Conservation (phyloP, 371 early-diverging fungal species). For the Mortierella sp. region DNA sequence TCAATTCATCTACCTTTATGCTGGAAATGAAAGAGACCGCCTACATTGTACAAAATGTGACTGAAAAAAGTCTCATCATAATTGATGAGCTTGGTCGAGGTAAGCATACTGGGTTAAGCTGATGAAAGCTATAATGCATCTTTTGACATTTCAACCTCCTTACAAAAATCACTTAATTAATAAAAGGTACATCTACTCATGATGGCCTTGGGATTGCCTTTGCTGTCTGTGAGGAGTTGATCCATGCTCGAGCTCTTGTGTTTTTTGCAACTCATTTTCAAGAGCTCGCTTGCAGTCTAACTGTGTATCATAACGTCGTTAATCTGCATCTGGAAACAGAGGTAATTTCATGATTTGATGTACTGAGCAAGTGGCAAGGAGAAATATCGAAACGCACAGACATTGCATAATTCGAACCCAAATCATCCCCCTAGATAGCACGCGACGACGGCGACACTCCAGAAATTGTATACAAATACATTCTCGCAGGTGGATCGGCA, state of each 20-base stretch:
- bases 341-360: conserved; percentile 33
- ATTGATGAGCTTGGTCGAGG: conserved; percentile 99
- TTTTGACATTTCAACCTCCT: not conserved
- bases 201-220: conserved; percentile 87
- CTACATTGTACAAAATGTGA: conserved; percentile 83
- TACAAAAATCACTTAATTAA: not conserved
- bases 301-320: conserved; percentile 74
- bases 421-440: conserved; percentile 13
- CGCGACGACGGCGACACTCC: conserved; percentile 26
- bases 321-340: conserved; percentile 73
- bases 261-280: conserved; percentile 84
- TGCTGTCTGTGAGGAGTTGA: conserved; percentile 84
- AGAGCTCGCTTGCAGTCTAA: conserved; percentile 64
- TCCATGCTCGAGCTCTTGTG: conserved; percentile 69
- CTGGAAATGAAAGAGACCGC: conserved; percentile 93
- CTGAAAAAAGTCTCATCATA: conserved; percentile 80
- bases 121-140: not conserved
- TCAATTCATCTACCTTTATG: conserved; percentile 89
- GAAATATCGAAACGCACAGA: not conserved
- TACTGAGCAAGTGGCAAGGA: too few relatives aligned
- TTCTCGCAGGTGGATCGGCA: conserved; percentile 60
- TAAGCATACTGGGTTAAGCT: conserved; percentile 21
- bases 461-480: conserved; percentile 61
- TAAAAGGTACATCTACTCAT: conserved; percentile 77
- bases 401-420: not conserved